A percentile compares a stretch with the other conserved stretches of the same genome.
Evolutionary conservation across 345 rosid species (phyloP).

Genomic region (Euclidium syriacum): DNA sequence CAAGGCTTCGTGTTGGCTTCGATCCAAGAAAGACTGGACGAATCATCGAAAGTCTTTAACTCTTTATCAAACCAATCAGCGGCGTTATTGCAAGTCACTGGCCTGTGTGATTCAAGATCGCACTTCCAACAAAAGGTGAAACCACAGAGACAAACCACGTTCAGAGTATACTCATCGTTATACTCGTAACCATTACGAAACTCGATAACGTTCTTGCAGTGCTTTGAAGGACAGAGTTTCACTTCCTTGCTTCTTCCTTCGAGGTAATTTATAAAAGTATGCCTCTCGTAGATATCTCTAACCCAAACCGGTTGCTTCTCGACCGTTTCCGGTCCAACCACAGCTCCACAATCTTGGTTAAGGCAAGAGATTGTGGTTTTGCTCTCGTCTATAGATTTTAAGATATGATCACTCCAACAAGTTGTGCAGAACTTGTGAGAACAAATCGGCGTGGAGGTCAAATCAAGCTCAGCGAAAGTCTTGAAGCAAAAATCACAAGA

Average conservation of each 20-base stretch:
- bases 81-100: not conserved
- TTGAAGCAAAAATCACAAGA: not conserved
- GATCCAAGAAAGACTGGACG: not conserved
- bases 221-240: too few relatives aligned
- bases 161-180: not conserved
- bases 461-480: not conserved
- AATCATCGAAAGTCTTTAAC: not conserved
- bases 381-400: not conserved
- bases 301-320: too few relatives aligned
- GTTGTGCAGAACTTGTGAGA: constrained; percentile 10
- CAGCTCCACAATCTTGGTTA: too few relatives aligned
- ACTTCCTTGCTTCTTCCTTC: too few relatives aligned
- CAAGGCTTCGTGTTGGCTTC: not conserved
- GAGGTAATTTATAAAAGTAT: too few relatives aligned
- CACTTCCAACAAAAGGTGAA: not conserved
- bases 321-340: too few relatives aligned
- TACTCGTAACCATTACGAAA: too few relatives aligned
- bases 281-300: too few relatives aligned
- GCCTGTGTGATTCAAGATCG: not conserved
- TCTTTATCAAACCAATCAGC: too few relatives aligned
- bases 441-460: constrained; percentile 21
- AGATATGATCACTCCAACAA: not conserved
- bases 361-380: too few relatives aligned
- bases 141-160: not conserved
- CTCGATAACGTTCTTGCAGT: too few relatives aligned